phyloP scores from a whole-genome alignment of 805 yeast genomes.

The Myxozyma neglecta region DNA sequence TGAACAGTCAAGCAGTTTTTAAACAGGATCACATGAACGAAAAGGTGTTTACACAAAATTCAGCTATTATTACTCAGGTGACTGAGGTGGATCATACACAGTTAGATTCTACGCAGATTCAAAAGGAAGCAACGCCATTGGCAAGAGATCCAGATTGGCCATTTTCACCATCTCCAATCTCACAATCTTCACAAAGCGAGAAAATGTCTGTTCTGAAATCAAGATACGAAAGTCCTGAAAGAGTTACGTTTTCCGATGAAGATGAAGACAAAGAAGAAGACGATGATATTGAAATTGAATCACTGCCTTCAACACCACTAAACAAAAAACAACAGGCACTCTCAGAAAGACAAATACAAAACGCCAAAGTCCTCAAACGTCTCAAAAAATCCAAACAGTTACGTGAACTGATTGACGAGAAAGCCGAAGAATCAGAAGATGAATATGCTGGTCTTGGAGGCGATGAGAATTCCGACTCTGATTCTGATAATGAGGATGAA shows the following conservation, averaged over 20 bases:
- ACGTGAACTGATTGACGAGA: constrained; percentile 69
- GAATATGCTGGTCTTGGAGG: constrained; percentile 86
- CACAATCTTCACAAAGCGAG: neutral
- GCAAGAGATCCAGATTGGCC: constrained; percentile 7
- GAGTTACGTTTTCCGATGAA: constrained; percentile 6
- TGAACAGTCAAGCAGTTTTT: neutral
- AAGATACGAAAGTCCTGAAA: constrained; percentile 6
- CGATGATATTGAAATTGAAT: neutral
- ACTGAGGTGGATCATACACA: neutral
- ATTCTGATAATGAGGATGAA: constrained; percentile 62
- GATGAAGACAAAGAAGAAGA: neutral
- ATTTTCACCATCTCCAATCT: neutral
- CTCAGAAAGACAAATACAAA: constrained; percentile 3
- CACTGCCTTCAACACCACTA: neutral
- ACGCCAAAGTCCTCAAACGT: constrained; percentile 24
- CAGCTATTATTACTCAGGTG: neutral
- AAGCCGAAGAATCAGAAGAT: constrained; percentile 87
- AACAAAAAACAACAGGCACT: neutral
- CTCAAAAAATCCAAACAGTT: constrained; percentile 35
- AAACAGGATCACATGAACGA: neutral
- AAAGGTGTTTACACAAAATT: neutral
- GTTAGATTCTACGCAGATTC: neutral
- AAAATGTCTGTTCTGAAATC: neutral
- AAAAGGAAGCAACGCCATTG: too few species aligned
- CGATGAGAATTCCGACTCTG: constrained; percentile 33